Conservation (phyloP, 768 basidiomycete species). For the Hydnomerulius pinastri region DNA sequence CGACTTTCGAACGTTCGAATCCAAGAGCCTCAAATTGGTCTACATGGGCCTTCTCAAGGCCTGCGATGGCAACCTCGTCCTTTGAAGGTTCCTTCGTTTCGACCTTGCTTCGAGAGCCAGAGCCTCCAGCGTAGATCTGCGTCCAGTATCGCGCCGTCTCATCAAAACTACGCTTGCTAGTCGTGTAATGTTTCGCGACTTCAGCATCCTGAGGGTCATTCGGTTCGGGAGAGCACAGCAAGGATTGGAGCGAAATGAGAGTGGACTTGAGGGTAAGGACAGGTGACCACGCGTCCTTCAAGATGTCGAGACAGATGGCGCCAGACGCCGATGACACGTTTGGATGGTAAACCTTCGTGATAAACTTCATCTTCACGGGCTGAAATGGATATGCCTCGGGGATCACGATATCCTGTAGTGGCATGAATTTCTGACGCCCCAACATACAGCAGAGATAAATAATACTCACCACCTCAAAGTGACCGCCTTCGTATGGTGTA, state of each 20-base stretch:
- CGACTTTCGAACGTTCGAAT: conserved; percentile 82
- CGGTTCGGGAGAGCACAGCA: conserved; percentile 92
- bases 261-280: conserved; percentile 96
- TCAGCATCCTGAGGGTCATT: conserved; percentile 98
- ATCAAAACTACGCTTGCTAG: conserved; percentile 83
- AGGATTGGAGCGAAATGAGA: conserved; percentile 89
- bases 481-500: conserved; percentile 92
- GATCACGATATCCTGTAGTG: conserved; percentile 80
- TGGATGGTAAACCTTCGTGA: conserved; percentile 95
- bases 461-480: conserved; percentile 81
- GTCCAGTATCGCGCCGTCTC: conserved; percentile 96
- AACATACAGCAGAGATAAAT: conserved; percentile 6
- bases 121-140: conserved; percentile 84
- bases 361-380: conserved; percentile 98
- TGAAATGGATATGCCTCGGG: conserved; percentile 91
- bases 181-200: conserved; percentile 95
- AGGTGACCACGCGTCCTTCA: conserved; percentile 90
- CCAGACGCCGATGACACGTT: conserved; percentile 94
- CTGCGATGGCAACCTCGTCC: conserved; percentile 67
- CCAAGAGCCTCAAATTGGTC: conserved; percentile 82
- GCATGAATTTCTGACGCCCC: conserved; percentile 4
- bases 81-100: conserved; percentile 32
- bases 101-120: conserved; percentile 45
- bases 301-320: conserved; percentile 90
- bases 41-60: conserved; percentile 81